These are phyloP conservation scores for Botrytis porri DNA, from an alignment of 2,329 filamentous ascomycete genomes.

Conservation along the genomic window DNA sequence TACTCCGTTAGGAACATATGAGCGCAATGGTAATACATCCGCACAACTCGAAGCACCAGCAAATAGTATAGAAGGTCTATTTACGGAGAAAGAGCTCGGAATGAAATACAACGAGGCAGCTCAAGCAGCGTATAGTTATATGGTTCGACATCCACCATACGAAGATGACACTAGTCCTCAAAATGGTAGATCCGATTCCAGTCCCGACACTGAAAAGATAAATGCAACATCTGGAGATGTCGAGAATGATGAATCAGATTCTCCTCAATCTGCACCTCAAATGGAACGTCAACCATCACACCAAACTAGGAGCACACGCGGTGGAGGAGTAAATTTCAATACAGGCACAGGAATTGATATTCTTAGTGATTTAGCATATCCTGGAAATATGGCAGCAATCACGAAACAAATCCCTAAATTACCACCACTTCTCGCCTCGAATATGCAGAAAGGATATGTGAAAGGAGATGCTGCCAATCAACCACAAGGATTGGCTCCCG, in stretches of 20 bases:
- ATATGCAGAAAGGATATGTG: constrained; percentile 31
- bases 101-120: constrained; percentile 64
- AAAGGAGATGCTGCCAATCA: constrained; percentile 29
- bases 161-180: constrained; percentile 33
- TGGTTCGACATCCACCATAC: constrained; percentile 49
- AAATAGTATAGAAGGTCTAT: constrained; percentile 67
- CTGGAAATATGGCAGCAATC: constrained; percentile 49
- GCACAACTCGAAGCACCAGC: constrained; percentile 56
- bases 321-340: constrained; percentile 46
- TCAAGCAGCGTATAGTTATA: constrained; percentile 59
- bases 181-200: constrained; percentile 45
- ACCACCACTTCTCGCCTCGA: constrained; percentile 32
- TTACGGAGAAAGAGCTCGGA: constrained; percentile 66
- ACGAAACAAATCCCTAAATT: constrained; percentile 35
- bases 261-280: constrained; percentile 49
- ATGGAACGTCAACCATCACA: constrained; percentile 66
- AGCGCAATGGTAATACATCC: constrained; percentile 48
- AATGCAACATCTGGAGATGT: constrained; percentile 49
- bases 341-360: constrained; percentile 59
- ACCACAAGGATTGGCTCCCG: constrained; percentile 22
- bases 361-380: constrained; percentile 57
- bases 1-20: constrained; percentile 61
- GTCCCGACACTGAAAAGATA: constrained; percentile 48
- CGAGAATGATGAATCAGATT: constrained; percentile 49
- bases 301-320: constrained; percentile 60